Percentiles rank a stretch among this genome's conserved stretches.
Conservation (phyloP, 2,329 filamentous ascomycete species). For the Cadophora luteo-olivacea region DNA sequence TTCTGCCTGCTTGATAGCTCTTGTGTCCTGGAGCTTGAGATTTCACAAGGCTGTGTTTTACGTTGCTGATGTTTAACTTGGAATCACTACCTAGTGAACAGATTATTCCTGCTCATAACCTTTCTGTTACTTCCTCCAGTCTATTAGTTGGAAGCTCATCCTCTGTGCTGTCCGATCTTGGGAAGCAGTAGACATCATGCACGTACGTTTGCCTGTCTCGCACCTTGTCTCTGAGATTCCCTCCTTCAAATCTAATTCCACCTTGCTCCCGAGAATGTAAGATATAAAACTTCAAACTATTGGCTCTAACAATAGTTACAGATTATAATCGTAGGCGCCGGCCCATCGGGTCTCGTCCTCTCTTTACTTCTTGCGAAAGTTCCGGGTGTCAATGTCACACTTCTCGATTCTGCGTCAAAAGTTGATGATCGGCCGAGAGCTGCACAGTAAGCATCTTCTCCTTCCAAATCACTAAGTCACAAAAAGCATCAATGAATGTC, state of each 20-base stretch:
- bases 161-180: too few species aligned
- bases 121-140: too few species aligned
- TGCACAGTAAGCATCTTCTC: constrained; percentile 49
- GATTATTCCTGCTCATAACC: too few species aligned
- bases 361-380: constrained; percentile 57
- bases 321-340: constrained; percentile 57
- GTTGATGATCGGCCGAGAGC: constrained; percentile 67
- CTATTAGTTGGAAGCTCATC: too few species aligned
- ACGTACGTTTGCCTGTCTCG: constrained; percentile 2
- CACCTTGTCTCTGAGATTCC: too few species aligned
- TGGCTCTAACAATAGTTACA: background rate
- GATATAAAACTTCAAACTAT: too few species aligned
- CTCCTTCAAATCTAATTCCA: too few species aligned
- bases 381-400: constrained; percentile 54
- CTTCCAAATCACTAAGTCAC: too few species aligned
- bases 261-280: too few species aligned
- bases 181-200: background rate
- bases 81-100: background rate
- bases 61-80: background rate
- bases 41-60: background rate
- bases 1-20: background rate
- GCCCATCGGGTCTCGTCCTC: constrained; percentile 57
- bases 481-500: background rate
- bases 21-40: background rate
- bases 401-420: constrained; percentile 60